Base-by-base conservation (phyloP, 805 yeast genomes). In the Suhomyces faveliae region DNA sequence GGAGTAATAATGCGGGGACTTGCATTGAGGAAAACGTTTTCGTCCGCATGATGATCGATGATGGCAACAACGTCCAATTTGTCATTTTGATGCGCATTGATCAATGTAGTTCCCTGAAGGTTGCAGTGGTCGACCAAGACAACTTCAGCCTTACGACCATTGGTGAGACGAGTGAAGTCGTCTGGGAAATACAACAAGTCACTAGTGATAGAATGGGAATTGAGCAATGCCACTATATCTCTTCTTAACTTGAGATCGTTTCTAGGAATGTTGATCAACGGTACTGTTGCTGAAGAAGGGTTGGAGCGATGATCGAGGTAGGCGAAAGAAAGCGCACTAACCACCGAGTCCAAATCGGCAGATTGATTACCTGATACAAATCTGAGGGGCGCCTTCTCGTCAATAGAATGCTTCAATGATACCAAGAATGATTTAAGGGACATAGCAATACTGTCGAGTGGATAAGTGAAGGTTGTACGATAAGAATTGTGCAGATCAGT, bases 41-140 rank as follows among this genome's bases (percentile, higher is more conserved):
- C 86, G 57, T 91, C 96, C 13, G 76, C 85, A 62, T 92, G 99
- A 62, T 92, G 99, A 62, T 92, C 99, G 21, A 94, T 79, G 5
- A 94, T 80, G 0, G 83, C 84, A 1, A 66, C 64, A 0, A 86
- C 81, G 4, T 63, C 56, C 5, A 64, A 43, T 7, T 53, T 50
- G 3, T 59, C 54, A 3, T 60, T 46, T 10, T 69, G 56, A 40
- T 62, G 62, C 7, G 59, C 49, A 13, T 58, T 61, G 11, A 57
- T 61, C 45, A 77, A 58, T 1, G 67, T 62, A 10, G 40, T 35
- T 11, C 83, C 87, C 54, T 78, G 90, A 21, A 84, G 73, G 27
- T 71, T 70, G 58, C 92, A 90, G 66, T 89, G 96, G 61, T 92
- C 99, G 2, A 94, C 97, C 33, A 92, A 68, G 2, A 83, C 72